A percentile compares a stretch with the other conserved stretches of the same genome.
Evolutionary conservation across 2,329 filamentous ascomycete species (phyloP).

Genomic region (Fusarium longipes): DNA sequence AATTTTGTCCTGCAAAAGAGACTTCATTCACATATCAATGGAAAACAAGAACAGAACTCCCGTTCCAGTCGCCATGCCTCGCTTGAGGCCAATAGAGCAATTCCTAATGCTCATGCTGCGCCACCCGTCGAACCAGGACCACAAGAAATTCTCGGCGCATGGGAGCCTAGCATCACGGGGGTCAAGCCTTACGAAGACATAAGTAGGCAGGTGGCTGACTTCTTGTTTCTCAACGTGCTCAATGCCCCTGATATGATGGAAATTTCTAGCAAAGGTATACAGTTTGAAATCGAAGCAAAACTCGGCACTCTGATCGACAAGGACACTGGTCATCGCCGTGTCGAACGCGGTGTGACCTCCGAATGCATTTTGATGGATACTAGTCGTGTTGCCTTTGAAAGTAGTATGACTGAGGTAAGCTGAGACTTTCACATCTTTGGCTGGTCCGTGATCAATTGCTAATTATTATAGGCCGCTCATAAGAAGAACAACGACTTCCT

Average conservation of each 20-base stretch:
- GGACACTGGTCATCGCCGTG: conserved; percentile 75
- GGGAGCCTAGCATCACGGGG: conserved; percentile 77
- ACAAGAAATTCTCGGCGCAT: conserved; percentile 61
- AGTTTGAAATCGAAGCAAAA: conserved; percentile 95
- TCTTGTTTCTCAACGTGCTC: conserved; percentile 78
- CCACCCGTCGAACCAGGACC: conserved; percentile 47
- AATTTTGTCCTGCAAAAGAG: conserved; percentile 47
- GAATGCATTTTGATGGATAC: conserved; percentile 76
- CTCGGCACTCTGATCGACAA: conserved; percentile 83
- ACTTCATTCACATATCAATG: conserved; percentile 51
- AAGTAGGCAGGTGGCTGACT: conserved; percentile 81
- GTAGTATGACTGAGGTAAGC: conserved; percentile 89
- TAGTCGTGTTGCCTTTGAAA: conserved; percentile 77
- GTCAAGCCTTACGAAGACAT: conserved; percentile 78
- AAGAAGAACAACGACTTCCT: conserved; percentile 85
- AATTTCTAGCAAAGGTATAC: conserved; percentile 71
- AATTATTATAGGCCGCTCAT: conserved; percentile 74
- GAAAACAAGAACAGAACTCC: conserved; percentile 50
- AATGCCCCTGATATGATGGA: conserved; percentile 73
- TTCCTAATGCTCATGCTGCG: conserved; percentile 22
- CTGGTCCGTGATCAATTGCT: conserved; percentile 16
- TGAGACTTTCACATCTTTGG: background rate
- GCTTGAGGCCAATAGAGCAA: conserved; percentile 40
- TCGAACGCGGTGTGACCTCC: conserved; percentile 73
- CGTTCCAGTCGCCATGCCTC: conserved; percentile 58